Evolutionary conservation across 2,329 filamentous ascomycete genomes (phyloP).

Genomic region (Tolypocladium paradoxum): DNA sequence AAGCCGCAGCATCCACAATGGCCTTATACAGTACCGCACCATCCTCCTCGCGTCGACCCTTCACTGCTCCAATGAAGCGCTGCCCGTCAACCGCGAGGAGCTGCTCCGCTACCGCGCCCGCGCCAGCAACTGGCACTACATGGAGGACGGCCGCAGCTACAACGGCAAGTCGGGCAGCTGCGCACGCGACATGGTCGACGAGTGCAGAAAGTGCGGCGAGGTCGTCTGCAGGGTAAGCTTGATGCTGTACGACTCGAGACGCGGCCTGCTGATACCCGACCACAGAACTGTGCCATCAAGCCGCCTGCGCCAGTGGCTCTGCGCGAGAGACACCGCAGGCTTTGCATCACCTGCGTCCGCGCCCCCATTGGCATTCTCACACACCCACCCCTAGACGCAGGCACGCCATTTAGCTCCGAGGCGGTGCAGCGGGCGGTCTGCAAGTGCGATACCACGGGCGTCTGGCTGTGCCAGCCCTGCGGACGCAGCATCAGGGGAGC

Average conservation of each 20-base stretch:
- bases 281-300: conserved; percentile 82
- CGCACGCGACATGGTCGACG: conserved; percentile 76
- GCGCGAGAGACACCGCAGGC: conserved; percentile 65
- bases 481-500: conserved; percentile 56
- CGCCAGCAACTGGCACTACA: conserved; percentile 48
- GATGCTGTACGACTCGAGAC: background rate
- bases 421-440: conserved; percentile 47
- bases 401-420: conserved; percentile 38
- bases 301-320: conserved; percentile 58
- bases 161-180: conserved; percentile 66
- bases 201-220: conserved; percentile 66
- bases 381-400: conserved; percentile 30
- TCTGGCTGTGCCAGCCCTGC: conserved; percentile 83
- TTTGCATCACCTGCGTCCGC: conserved; percentile 66
- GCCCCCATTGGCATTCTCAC: conserved; percentile 53
- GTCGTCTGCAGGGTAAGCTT: conserved; percentile 72
- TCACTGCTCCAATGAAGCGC: conserved; percentile 64
- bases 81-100: conserved; percentile 42
- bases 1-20: conserved; percentile 68
- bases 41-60: conserved; percentile 66
- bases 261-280: conserved; percentile 2
- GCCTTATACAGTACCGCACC: conserved; percentile 66
- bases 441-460: conserved; percentile 40
- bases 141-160: conserved; percentile 42
- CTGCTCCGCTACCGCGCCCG: conserved; percentile 46